Base-by-base conservation (phyloP, 108 stramenopile species). In the Discostella stelligeroides region DNA sequence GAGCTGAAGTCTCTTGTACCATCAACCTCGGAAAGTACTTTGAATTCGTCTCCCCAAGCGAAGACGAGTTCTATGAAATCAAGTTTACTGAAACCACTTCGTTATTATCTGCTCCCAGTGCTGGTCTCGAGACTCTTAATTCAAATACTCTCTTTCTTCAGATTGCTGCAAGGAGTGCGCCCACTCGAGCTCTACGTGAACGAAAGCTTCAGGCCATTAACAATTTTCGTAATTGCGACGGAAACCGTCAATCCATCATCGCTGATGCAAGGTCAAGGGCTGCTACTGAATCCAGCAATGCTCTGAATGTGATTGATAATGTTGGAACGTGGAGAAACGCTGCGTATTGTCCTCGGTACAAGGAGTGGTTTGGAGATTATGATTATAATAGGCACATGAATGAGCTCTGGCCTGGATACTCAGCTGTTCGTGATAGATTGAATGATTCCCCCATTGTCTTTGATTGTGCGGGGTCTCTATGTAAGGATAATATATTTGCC, bases 11-110 rank as follows among this genome's bases (percentile, higher is more conserved):
- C 5, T 46, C 45, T 14, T 46, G 45, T 17, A 46, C 45, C 45
- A 46, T 46, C 45, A 17, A 46, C 45, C 45, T 46, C 45, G 45
- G 45, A 46, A 14, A 46, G 5, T 46, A 46, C 45, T 46, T 17
- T 46, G 5, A 46, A 17, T 46, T 46, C 45, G 45, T 17, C 45
- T 46, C 45, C 1, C 2, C 15, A 17, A 46, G 45, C 45, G 45
- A 46, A 17, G 45, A 46, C 45, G 17, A 46, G n/a, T 4, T 17
- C 45, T 46, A 46, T 17, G 45, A 4, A 4, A 46, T 46, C 45
- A 46, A 46, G 45, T 46, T 17, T 46, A 17, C 5, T 1, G 45
- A 17, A 17, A 46, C 1, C 15, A 17, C 45, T 5, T 17, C 17
- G 45, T 14, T 17, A 17, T 17, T 46, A 5, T 46, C 45, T 46